phyloP scores from a whole-genome alignment of 176 grass and related monocot genomes.

The Carex littledalei region DNA sequence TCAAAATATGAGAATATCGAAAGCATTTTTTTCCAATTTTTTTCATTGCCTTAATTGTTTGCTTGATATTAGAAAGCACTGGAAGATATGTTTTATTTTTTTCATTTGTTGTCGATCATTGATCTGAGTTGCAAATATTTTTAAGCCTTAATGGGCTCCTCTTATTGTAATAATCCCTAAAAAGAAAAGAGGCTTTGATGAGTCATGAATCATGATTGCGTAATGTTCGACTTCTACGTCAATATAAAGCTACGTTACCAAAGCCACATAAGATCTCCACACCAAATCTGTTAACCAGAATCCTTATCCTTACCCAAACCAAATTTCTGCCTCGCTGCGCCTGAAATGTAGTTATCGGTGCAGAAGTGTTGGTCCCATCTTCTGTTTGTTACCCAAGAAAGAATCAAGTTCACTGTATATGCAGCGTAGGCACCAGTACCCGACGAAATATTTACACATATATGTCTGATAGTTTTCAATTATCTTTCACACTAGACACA shows the following conservation, averaged over 20 bases:
- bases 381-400: neutral
- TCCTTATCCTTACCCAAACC: neutral
- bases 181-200: neutral
- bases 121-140: neutral
- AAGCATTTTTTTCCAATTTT: no score
- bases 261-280: neutral
- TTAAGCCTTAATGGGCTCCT: no score
- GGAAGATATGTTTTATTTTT: neutral
- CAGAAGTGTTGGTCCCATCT: neutral
- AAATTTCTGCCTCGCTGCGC: neutral
- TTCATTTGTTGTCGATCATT: neutral
- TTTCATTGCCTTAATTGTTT: neutral
- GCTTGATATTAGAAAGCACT: neutral
- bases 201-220: neutral
- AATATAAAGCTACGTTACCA: neutral
- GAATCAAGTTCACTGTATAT: neutral
- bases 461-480: neutral
- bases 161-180: neutral
- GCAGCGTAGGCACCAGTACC: neutral
- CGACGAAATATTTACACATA: neutral
- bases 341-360: neutral
- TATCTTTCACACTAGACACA: neutral
- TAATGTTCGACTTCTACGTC: neutral
- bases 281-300: neutral
- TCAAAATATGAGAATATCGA: neutral